Conservation (phyloP, 192 early-diverging fungal genomes). For the Coemansia sp. region DNA sequence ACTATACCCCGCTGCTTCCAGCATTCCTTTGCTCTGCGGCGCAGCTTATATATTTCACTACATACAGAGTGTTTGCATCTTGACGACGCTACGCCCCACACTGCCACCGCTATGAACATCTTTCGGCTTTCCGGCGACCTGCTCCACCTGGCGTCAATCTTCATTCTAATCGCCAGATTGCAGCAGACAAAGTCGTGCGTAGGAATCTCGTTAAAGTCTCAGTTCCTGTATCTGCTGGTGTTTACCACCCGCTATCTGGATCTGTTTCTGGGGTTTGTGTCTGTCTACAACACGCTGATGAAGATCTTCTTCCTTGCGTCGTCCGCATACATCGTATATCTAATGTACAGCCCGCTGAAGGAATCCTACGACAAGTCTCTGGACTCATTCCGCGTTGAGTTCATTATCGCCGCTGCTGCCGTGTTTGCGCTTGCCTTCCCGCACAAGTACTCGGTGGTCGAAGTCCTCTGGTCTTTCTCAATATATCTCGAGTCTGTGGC, state of each 20-base stretch:
- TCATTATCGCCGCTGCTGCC: slow-evolving; percentile 67
- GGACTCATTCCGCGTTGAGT: slow-evolving; percentile 92
- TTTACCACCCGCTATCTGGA: slow-evolving; percentile 96
- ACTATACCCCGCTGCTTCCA: background rate
- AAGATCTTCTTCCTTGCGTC: slow-evolving; percentile 92
- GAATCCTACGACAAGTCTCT: slow-evolving; percentile 90
- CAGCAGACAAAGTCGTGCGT: slow-evolving; percentile 82
- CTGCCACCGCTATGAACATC: slow-evolving; percentile 72
- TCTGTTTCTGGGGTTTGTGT: slow-evolving; percentile 70
- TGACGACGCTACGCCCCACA: background rate
- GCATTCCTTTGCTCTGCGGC: slow-evolving; percentile 2
- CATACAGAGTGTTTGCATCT: background rate
- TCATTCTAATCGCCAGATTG: slow-evolving; percentile 92
- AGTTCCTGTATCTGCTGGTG: slow-evolving; percentile 85
- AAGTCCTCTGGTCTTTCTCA: slow-evolving; percentile 97
- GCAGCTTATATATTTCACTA: slow-evolving; percentile 3
- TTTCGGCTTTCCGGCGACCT: slow-evolving; percentile 90
- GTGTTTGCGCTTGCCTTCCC: slow-evolving; percentile 75
- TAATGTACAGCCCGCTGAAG: slow-evolving; percentile 84
- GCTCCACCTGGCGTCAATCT: slow-evolving; percentile 91
- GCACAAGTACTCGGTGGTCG: slow-evolving; percentile 62
- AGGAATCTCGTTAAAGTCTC: slow-evolving; percentile 98
- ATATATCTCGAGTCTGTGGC: slow-evolving; percentile 96
- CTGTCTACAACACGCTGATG: slow-evolving; percentile 93
- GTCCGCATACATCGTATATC: slow-evolving; percentile 82